phyloP scores from a whole-genome alignment of 2,329 filamentous ascomycete species.

The Tolypocladium pustulatum region DNA sequence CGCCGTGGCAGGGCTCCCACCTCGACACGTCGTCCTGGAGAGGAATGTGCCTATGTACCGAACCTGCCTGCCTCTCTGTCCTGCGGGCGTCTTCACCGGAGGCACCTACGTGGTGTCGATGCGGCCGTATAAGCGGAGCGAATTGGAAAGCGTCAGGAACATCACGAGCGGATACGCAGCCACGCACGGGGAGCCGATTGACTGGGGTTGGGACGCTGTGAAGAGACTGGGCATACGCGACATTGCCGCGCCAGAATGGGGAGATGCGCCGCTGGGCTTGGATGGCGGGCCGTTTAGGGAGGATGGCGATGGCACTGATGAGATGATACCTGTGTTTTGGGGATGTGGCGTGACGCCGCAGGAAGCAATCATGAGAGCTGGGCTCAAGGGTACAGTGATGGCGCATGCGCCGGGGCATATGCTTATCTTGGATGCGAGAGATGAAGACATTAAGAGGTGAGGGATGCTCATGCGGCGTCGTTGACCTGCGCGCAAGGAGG shows the following conservation, averaged over 20 bases:
- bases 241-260: constrained; percentile 38
- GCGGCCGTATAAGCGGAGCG: not conserved
- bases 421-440: constrained; percentile 43
- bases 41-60: not conserved
- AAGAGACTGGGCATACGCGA: not conserved
- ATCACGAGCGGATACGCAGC: not conserved
- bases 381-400: constrained; percentile 28
- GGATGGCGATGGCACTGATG: constrained; percentile 22
- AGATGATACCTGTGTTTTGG: constrained; percentile 25
- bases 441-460: constrained; percentile 21
- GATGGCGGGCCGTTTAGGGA: constrained; percentile 26
- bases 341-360: not conserved
- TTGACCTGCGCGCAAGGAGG: not conserved
- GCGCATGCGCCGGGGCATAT: constrained; percentile 53
- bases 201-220: not conserved
- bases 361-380: not conserved
- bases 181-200: not conserved
- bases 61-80: not conserved
- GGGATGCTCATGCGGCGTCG: not conserved
- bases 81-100: not conserved
- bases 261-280: constrained; percentile 32
- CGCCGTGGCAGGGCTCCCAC: not conserved
- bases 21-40: not conserved
- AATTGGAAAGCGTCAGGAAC: not conserved
- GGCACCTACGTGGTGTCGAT: not conserved